These are phyloP conservation scores for Pseudevernia furfuracea DNA, from an alignment of 495 filamentous ascomycete species.

Conservation along the genomic window DNA sequence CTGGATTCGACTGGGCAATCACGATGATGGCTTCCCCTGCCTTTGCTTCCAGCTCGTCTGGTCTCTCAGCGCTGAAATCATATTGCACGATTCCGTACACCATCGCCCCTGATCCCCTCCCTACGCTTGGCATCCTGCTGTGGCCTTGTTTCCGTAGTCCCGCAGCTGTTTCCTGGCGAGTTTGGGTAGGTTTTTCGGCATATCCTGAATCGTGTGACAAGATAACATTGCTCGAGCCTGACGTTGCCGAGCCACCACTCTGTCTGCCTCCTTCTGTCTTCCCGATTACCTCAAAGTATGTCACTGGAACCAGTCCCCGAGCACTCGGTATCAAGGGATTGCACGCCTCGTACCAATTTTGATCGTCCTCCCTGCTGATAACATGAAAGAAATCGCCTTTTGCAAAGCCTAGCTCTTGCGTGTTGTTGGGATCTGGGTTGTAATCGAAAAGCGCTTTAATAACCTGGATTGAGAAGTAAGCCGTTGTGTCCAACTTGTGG, in stretches of 20 bases:
- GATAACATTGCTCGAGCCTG: slow-evolving; percentile 47
- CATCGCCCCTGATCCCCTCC: slow-evolving; percentile 68
- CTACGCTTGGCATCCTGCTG: slow-evolving; percentile 47
- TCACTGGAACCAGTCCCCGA: slow-evolving; percentile 84
- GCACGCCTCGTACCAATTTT: slow-evolving; percentile 97
- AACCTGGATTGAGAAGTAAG: slow-evolving; percentile 49
- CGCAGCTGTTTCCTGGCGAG: slow-evolving; percentile 33
- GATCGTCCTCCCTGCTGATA: slow-evolving; percentile 89
- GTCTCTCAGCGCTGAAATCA: slow-evolving; percentile 90
- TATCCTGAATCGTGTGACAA: slow-evolving; percentile 65
- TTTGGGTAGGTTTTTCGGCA: slow-evolving; percentile 50
- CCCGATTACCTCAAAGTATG: slow-evolving; percentile 84
- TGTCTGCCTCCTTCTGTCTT: slow-evolving; percentile 70
- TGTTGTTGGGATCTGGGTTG: slow-evolving; percentile 54
- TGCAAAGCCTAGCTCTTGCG: slow-evolving; percentile 79
- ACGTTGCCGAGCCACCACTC: slow-evolving; percentile 68
- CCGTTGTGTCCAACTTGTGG: not conserved
- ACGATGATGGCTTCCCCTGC: slow-evolving; percentile 95
- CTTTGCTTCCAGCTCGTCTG: slow-evolving; percentile 92
- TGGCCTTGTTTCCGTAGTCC: slow-evolving; percentile 22
- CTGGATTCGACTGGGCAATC: slow-evolving; percentile 97
- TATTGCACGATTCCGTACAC: slow-evolving; percentile 96
- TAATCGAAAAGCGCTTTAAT: slow-evolving; percentile 97
- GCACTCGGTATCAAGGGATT: slow-evolving; percentile 86
- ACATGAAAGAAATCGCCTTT: slow-evolving; percentile 98